phyloP scores from a whole-genome alignment of 2,329 filamentous ascomycete species.

The Tolypocladium nubicola region DNA sequence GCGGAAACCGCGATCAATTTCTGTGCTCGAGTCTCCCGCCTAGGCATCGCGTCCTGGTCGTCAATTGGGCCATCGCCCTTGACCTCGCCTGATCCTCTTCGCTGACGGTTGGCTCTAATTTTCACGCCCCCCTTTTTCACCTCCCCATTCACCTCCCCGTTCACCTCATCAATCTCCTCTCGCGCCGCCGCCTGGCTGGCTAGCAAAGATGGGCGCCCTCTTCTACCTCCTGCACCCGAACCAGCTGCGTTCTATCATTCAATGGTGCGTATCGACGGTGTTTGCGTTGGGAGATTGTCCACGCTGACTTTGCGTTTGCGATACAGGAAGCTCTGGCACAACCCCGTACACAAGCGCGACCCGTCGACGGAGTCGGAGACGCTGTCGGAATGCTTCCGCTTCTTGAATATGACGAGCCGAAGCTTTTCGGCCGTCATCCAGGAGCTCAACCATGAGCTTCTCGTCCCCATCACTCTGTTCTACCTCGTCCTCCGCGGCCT shows the following conservation, averaged over 20 bases:
- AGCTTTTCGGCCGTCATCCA: constrained; percentile 91
- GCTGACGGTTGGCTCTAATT: not conserved
- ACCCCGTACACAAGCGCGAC: constrained; percentile 79
- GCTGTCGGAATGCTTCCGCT: constrained; percentile 74
- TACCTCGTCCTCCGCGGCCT: constrained; percentile 86
- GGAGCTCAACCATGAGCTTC: constrained; percentile 87
- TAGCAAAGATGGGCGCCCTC: constrained; percentile 46
- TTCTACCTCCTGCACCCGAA: constrained; percentile 69
- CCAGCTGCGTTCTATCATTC: constrained; percentile 72
- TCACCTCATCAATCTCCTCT: not conserved
- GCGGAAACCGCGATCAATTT: not conserved
- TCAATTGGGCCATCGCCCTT: not conserved
- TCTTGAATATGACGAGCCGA: constrained; percentile 78
- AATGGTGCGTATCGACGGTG: constrained; percentile 57
- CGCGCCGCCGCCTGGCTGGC: not conserved
- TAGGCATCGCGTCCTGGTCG: not conserved
- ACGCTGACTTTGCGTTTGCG: constrained; percentile 8
- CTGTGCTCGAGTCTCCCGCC: not conserved
- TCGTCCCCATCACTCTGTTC: constrained; percentile 82
- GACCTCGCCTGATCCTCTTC: not conserved
- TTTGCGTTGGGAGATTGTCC: not conserved
- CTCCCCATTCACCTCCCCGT: not conserved
- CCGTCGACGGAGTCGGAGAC: constrained; percentile 62
- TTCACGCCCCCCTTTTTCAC: not conserved
- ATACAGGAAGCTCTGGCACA: constrained; percentile 88